Percentiles rank a stretch among this genome's conserved stretches.
Evolutionary conservation across 768 basidiomycete genomes (phyloP).

Genomic region (Cyathus striatus): DNA sequence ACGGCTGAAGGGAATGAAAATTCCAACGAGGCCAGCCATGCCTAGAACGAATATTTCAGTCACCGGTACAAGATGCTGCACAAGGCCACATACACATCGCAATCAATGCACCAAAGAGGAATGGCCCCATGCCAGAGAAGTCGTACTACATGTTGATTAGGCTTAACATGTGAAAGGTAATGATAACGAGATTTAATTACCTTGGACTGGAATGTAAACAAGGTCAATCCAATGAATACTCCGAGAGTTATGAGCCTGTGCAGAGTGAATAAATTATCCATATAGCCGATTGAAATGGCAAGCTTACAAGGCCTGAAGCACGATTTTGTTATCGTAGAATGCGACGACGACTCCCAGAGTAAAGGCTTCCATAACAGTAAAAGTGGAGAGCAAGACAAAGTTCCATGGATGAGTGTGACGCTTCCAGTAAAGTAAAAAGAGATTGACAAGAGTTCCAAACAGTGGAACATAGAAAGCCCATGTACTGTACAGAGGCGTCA

Average conservation of each 20-base stretch:
- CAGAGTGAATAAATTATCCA: neutral
- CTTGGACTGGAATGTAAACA: slow-evolving; percentile 95
- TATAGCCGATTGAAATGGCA: neutral
- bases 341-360: slow-evolving; percentile 83
- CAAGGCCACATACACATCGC: slow-evolving; percentile 56
- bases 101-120: slow-evolving; percentile 80
- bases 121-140: slow-evolving; percentile 89
- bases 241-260: slow-evolving; percentile 79
- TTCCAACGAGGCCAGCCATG: slow-evolving; percentile 75
- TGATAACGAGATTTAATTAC: slow-evolving; percentile 26
- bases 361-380: slow-evolving; percentile 89
- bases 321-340: slow-evolving; percentile 65
- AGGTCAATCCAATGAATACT: slow-evolving; percentile 87
- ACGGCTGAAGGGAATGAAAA: slow-evolving; percentile 83
- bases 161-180: neutral
- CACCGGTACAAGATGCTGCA: neutral
- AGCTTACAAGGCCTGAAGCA: slow-evolving; percentile 82
- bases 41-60: slow-evolving; percentile 30
- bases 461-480: slow-evolving; percentile 82
- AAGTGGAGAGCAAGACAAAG: slow-evolving; percentile 75
- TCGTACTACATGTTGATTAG: slow-evolving; percentile 60
- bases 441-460: slow-evolving; percentile 73
- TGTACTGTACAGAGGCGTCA: slow-evolving; percentile 29
- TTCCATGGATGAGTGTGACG: slow-evolving; percentile 89
- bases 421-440: slow-evolving; percentile 86